Conservation (phyloP, 169 alveolate species). For the Cryptosporidium sp. region DNA sequence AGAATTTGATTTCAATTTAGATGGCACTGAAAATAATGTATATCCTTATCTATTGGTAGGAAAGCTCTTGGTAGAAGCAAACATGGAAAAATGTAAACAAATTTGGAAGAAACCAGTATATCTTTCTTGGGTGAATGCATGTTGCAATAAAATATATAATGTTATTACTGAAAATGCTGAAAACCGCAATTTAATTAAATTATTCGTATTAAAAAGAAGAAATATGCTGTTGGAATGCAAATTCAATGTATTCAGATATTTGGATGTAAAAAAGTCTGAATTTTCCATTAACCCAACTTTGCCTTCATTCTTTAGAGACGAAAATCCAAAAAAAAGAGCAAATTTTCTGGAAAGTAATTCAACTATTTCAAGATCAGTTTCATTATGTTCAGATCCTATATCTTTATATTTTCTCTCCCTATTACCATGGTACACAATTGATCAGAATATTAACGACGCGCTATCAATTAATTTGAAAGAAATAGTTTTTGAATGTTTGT, state of each 20-base stretch:
- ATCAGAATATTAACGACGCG: not conserved
- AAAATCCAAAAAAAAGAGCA: not conserved
- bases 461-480: conserved; percentile 20
- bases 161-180: conserved; percentile 11
- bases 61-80: conserved; percentile 52
- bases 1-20: not conserved
- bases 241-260: conserved; percentile 65
- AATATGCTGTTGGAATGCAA: conserved; percentile 17
- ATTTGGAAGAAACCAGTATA: conserved; percentile 32
- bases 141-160: conserved; percentile 24
- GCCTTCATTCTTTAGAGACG: conserved; percentile 57
- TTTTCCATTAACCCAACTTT: conserved; percentile 32
- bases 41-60: conserved; percentile 61
- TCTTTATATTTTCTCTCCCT: conserved; percentile 17
- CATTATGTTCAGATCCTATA: conserved; percentile 58
- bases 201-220: conserved; percentile 12
- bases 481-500: conserved; percentile 20
- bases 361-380: not conserved
- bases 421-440: conserved; percentile 36
- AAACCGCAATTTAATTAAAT: not conserved
- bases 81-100: conserved; percentile 36
- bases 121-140: conserved; percentile 29
- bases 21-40: not conserved
- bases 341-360: not conserved
- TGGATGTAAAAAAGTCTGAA: conserved; percentile 54